These are phyloP conservation scores for Alternaria atra DNA, from an alignment of 2,329 filamentous ascomycete species.

Conservation along the genomic window DNA sequence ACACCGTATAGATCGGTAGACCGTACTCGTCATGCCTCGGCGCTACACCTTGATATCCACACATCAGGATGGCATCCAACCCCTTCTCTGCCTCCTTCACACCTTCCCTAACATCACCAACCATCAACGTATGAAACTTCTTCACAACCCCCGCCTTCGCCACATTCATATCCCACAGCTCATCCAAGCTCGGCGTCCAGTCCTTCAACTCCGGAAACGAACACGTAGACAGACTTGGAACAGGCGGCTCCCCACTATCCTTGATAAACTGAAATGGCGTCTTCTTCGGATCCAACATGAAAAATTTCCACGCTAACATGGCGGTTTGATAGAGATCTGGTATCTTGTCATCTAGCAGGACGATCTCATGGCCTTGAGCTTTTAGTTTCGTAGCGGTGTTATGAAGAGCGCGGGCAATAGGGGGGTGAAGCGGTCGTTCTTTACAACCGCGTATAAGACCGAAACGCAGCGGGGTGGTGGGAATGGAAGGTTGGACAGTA, in stretches of 20 bases:
- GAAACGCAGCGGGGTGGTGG: conserved; percentile 51
- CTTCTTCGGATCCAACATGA: conserved; percentile 51
- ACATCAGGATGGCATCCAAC: conserved; percentile 62
- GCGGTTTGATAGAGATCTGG: conserved; percentile 44
- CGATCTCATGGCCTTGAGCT: conserved; percentile 57
- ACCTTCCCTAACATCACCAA: not conserved
- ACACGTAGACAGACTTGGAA: conserved; percentile 52
- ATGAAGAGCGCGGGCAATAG: conserved; percentile 58
- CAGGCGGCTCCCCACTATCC: conserved; percentile 55
- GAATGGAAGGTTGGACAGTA: conserved; percentile 22
- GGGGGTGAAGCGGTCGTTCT: conserved; percentile 61
- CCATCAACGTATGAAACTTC: conserved; percentile 55
- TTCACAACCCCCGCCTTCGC: conserved; percentile 48
- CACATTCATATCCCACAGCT: conserved; percentile 55
- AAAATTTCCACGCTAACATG: conserved; percentile 55
- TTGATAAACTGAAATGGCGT: conserved; percentile 46
- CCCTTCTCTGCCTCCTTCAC: conserved; percentile 42
- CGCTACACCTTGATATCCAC: conserved; percentile 61
- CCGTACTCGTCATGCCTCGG: conserved; percentile 63
- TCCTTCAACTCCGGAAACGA: conserved; percentile 42
- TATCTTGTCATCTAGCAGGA: conserved; percentile 37
- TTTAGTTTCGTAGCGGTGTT: conserved; percentile 52
- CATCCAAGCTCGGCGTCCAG: conserved; percentile 50
- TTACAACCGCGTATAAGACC: conserved; percentile 61
- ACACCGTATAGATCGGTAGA: conserved; percentile 56